Conservation (phyloP, 257 asterid genomes). For the Mentha longifolia region DNA sequence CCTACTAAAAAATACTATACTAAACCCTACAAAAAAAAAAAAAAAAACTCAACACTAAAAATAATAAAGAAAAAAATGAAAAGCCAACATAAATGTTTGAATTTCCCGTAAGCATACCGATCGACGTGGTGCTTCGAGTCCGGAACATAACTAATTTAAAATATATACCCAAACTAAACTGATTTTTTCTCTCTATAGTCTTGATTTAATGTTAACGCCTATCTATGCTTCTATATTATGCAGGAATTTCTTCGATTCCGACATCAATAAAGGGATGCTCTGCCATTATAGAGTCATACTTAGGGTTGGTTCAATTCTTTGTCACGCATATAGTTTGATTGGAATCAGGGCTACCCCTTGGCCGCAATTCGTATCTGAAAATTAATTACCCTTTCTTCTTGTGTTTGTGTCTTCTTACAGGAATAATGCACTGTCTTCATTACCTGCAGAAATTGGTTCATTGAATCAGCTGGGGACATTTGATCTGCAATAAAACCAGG, state of each 20-base stretch:
- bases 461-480: slow-evolving; percentile 82
- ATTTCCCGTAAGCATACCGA: too few relatives aligned
- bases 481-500: slow-evolving; percentile 98
- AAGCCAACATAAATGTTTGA: too few relatives aligned
- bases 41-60: too few relatives aligned
- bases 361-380: slow-evolving; percentile 12
- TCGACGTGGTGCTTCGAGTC: too few relatives aligned
- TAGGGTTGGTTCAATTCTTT: slow-evolving; percentile 62
- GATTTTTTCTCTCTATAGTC: slow-evolving; percentile 3
- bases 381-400: slow-evolving; percentile 22
- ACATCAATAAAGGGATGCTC: slow-evolving; percentile 79
- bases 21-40: too few relatives aligned
- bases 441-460: slow-evolving; percentile 83
- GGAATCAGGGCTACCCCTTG: slow-evolving; percentile 16
- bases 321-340: slow-evolving; percentile 21
- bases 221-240: slow-evolving; percentile 35
- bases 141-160: too few relatives aligned
- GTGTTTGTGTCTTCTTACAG: slow-evolving; percentile 44
- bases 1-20: too few relatives aligned
- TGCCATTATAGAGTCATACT: slow-evolving; percentile 84
- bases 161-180: too few relatives aligned
- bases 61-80: too few relatives aligned
- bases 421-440: slow-evolving; percentile 68
- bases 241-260: slow-evolving; percentile 92
- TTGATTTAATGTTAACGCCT: slow-evolving; percentile 17